Evolutionary conservation across 805 yeast species (phyloP).

Genomic region (Teunomyces gatunensis): DNA sequence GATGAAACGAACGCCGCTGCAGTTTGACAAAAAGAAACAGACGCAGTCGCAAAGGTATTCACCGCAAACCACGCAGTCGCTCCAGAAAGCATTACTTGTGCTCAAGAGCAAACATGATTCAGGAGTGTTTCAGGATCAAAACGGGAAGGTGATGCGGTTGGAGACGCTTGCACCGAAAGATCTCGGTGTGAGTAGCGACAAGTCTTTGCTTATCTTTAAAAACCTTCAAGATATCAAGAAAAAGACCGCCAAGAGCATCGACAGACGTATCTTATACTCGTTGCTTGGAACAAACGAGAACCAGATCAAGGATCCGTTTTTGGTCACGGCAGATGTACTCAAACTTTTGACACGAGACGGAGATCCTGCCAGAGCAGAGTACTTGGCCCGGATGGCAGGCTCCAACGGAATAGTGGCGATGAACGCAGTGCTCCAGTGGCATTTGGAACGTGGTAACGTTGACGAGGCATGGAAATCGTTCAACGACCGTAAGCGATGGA

Average conservation of each 20-base stretch:
- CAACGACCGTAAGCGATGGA: constrained; percentile 61
- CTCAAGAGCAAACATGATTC: constrained; percentile 15
- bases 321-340: constrained; percentile 52
- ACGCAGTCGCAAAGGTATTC: constrained; percentile 1
- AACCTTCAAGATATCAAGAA: constrained; percentile 25
- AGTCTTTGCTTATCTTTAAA: constrained; percentile 25
- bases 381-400: constrained; percentile 46
- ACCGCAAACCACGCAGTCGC: constrained; percentile 6
- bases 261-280: constrained; percentile 48
- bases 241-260: constrained; percentile 25
- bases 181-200: constrained; percentile 18
- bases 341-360: constrained; percentile 52
- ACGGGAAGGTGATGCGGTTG: constrained; percentile 25
- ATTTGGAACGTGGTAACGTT: constrained; percentile 40
- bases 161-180: constrained; percentile 21
- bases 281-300: constrained; percentile 51
- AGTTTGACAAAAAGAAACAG: constrained; percentile 12
- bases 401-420: constrained; percentile 45
- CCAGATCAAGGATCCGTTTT: constrained; percentile 56
- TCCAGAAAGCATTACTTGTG: constrained; percentile 24
- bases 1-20: constrained; percentile 14
- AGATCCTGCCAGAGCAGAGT: constrained; percentile 48
- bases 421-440: constrained; percentile 58
- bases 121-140: constrained; percentile 16
- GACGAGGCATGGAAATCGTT: constrained; percentile 50